phyloP scores from a whole-genome alignment of 2,329 filamentous ascomycete species.

The Chaetomium strumarium region DNA sequence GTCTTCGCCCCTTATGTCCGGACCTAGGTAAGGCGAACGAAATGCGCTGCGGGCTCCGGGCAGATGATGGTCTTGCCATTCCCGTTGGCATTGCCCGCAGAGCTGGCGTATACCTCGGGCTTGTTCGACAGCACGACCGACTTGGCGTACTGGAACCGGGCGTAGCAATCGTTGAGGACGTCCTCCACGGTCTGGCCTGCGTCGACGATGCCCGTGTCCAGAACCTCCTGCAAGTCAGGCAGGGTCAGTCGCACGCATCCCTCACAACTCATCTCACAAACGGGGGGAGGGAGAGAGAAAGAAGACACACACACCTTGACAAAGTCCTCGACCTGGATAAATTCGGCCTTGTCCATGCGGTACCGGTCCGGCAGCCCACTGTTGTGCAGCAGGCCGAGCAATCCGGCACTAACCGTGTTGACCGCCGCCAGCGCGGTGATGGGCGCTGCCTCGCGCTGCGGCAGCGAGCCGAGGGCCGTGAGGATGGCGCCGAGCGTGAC shows the following conservation, averaged over 20 bases:
- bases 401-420: conserved; percentile 45
- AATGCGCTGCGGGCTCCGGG: background rate
- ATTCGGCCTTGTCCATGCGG: conserved; percentile 44
- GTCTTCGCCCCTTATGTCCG: no score
- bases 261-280: background rate
- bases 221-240: conserved; percentile 33
- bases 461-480: conserved; percentile 44
- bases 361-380: conserved; percentile 49
- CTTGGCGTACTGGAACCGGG: conserved; percentile 41
- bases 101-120: conserved; percentile 30
- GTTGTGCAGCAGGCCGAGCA: conserved; percentile 48
- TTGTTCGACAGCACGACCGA: conserved; percentile 43
- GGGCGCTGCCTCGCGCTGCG: conserved; percentile 32
- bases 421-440: conserved; percentile 46
- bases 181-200: conserved; percentile 40
- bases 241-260: background rate
- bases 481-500: conserved; percentile 44
- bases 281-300: background rate
- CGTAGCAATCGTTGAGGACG: conserved; percentile 42
- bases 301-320: conserved; percentile 36
- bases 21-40: background rate
- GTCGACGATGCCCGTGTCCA: conserved; percentile 43
- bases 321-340: conserved; percentile 44
- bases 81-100: background rate
- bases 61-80: background rate